Conservation (phyloP, 1,284 basidiomycete genomes). For the Coriolopsis trogii region DNA sequence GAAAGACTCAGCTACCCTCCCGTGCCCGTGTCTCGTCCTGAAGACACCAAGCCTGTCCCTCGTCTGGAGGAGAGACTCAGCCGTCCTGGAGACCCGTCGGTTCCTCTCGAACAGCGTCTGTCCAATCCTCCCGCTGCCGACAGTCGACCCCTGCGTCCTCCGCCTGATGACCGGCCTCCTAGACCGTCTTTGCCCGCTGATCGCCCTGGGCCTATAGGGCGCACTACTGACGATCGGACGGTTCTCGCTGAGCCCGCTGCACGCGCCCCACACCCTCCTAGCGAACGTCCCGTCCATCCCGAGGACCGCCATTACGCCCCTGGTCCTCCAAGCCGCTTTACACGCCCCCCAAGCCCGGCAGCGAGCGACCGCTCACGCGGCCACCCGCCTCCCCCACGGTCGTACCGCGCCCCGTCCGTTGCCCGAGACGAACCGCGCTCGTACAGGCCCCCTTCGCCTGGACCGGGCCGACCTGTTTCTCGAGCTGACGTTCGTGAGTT, state of each 20-base stretch:
- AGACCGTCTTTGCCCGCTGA: slow-evolving; percentile 22
- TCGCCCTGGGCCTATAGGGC: slow-evolving; percentile 10
- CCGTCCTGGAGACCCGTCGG: slow-evolving; percentile 18
- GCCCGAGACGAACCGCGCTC: slow-evolving; percentile 15
- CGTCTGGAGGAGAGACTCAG: slow-evolving; percentile 24
- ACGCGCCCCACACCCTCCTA: slow-evolving; percentile 17
- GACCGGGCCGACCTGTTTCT: slow-evolving; percentile 25
- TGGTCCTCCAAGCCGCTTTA: slow-evolving; percentile 21
- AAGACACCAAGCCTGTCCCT: slow-evolving; percentile 20
- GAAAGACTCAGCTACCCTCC: slow-evolving; percentile 29
- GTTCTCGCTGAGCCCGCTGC: slow-evolving; percentile 25
- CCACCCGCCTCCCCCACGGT: slow-evolving; percentile 21
- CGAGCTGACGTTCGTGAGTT: slow-evolving; percentile 27
- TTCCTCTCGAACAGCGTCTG: slow-evolving; percentile 30
- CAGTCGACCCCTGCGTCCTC: slow-evolving; percentile 20
- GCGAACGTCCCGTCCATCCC: slow-evolving; percentile 11
- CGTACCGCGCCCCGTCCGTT: slow-evolving; percentile 28
- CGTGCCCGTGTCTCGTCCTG: slow-evolving; percentile 16
- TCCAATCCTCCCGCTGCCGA: slow-evolving; percentile 23
- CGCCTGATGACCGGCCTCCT: slow-evolving; percentile 18
- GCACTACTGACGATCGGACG: slow-evolving; percentile 26
- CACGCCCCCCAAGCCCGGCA: slow-evolving; percentile 20
- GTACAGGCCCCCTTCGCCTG: slow-evolving; percentile 30
- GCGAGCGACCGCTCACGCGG: slow-evolving; percentile 19
- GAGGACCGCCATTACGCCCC: slow-evolving; percentile 29